Percentiles rank a stretch among this genome's conserved stretches.
Conservation (phyloP, 2,329 filamentous ascomycete species). For the Diaporthe australafricana region DNA sequence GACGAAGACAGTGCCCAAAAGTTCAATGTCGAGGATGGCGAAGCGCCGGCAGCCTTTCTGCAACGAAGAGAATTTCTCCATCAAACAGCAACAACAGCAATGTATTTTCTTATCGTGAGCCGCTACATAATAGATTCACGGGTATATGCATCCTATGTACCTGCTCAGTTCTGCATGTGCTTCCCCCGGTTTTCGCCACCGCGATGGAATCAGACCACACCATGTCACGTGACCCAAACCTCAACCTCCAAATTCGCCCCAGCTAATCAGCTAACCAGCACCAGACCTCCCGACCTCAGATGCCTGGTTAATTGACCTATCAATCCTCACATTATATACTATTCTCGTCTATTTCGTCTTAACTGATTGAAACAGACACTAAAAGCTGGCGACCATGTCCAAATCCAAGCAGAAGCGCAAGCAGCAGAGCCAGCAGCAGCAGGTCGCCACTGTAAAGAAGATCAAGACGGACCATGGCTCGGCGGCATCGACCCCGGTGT, state of each 20-base stretch:
- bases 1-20: too few species aligned
- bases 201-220: constrained; percentile 12
- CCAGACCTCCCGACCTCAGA: background rate
- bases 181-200: background rate
- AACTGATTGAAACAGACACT: background rate
- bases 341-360: background rate
- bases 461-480: constrained; percentile 27
- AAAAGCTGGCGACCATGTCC: constrained; percentile 5
- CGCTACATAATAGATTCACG: background rate
- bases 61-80: too few species aligned
- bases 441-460: constrained; percentile 30
- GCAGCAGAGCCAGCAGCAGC: constrained; percentile 31
- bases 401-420: constrained; percentile 37
- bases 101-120: too few species aligned
- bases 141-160: background rate
- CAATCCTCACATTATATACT: background rate
- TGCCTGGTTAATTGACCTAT: background rate
- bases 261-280: background rate
- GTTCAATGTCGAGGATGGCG: too few species aligned
- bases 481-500: background rate
- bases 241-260: background rate
- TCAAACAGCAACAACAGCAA: too few species aligned
- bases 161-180: background rate
- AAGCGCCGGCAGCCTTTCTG: too few species aligned
- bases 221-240: background rate